Percentiles rank a stretch among this genome's conserved stretches.
Evolutionary conservation across 2,329 filamentous ascomycete species (phyloP).

Genomic region (Gremmenia infestans): DNA sequence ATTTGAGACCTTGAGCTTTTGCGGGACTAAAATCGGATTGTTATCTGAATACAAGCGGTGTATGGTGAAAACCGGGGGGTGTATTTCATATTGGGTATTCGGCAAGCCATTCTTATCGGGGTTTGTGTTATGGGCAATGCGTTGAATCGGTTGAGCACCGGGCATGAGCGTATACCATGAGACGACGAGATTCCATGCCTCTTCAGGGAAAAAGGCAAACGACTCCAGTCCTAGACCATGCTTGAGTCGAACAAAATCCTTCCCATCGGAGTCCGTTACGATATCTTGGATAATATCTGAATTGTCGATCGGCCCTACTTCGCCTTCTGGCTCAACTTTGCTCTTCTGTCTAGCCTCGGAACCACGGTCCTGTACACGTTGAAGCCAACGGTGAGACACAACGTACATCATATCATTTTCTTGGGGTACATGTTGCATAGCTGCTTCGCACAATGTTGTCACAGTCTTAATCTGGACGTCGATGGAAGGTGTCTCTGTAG

Average conservation of each 20-base stretch:
- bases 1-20: slow-evolving; percentile 55
- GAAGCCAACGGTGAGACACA: slow-evolving; percentile 75
- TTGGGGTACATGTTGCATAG: slow-evolving; percentile 41
- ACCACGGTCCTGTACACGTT: slow-evolving; percentile 62
- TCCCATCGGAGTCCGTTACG: slow-evolving; percentile 44
- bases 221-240: slow-evolving; percentile 63
- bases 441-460: slow-evolving; percentile 53
- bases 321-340: slow-evolving; percentile 56
- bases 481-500: slow-evolving; percentile 38
- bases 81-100: slow-evolving; percentile 76
- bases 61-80: slow-evolving; percentile 79
- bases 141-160: slow-evolving; percentile 65
- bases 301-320: slow-evolving; percentile 76
- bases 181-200: slow-evolving; percentile 76
- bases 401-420: slow-evolving; percentile 74
- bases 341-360: slow-evolving; percentile 52
- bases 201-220: slow-evolving; percentile 70
- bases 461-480: slow-evolving; percentile 74
- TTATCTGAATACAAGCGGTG: slow-evolving; percentile 67
- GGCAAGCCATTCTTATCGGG: slow-evolving; percentile 47
- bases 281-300: slow-evolving; percentile 68
- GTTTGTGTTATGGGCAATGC: slow-evolving; percentile 73
- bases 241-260: slow-evolving; percentile 68
- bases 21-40: slow-evolving; percentile 51
- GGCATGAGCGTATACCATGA: slow-evolving; percentile 76